These are phyloP conservation scores for Metschnikowia gelsemii DNA, from an alignment of 805 yeast genomes.

Conservation along the genomic window DNA sequence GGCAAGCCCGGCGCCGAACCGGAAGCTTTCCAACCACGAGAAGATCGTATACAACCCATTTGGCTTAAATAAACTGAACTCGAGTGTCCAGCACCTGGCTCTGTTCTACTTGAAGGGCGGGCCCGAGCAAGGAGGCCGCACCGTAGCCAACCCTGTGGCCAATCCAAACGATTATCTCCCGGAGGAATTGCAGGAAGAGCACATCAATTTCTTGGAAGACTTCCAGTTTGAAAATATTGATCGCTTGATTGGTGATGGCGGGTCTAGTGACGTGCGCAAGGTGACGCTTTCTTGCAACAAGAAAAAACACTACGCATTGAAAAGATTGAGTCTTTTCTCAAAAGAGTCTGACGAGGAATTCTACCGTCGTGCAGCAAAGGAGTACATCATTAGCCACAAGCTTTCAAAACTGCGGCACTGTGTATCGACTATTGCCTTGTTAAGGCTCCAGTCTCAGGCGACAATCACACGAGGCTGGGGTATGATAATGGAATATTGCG, in stretches of 20 bases:
- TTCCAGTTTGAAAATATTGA: constrained; percentile 46
- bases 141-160: constrained; percentile 60
- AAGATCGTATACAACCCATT: constrained; percentile 66
- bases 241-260: constrained; percentile 67
- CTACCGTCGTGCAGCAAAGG: constrained; percentile 62
- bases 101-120: constrained; percentile 31
- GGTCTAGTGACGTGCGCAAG: constrained; percentile 62
- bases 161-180: constrained; percentile 69
- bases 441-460: constrained; percentile 56
- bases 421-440: constrained; percentile 51
- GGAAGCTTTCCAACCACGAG: constrained; percentile 23
- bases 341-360: constrained; percentile 65
- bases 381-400: constrained; percentile 58
- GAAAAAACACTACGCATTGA: constrained; percentile 58
- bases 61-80: constrained; percentile 45
- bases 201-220: constrained; percentile 51
- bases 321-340: constrained; percentile 57
- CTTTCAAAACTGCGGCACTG: constrained; percentile 59
- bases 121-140: constrained; percentile 43
- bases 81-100: constrained; percentile 25
- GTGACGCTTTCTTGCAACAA: constrained; percentile 39
- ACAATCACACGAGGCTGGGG: constrained; percentile 72
- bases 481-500: constrained; percentile 61
- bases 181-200: constrained; percentile 46
- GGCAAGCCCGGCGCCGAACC: constrained; percentile 6